Percentiles rank a stretch among this genome's conserved stretches.
Conservation (phyloP, 257 asterid genomes). For the Solanum pennellii region DNA sequence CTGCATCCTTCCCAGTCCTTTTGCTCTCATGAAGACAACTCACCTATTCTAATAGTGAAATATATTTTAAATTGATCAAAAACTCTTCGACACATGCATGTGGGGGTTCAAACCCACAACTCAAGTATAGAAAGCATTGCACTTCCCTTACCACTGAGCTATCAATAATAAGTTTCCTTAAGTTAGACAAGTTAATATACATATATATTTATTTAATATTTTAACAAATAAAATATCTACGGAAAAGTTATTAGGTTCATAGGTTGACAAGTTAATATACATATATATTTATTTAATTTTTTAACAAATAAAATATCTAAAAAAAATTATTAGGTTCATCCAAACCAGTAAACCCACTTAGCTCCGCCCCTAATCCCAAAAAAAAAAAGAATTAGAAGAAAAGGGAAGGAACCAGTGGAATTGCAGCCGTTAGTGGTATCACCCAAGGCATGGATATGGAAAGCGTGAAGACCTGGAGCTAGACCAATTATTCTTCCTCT, state of each 20-base stretch:
- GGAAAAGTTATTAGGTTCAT: neutral
- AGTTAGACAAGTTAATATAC: neutral
- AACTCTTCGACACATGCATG: neutral
- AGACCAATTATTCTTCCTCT: slow-evolving; percentile 60
- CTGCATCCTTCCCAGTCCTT: too few relatives aligned
- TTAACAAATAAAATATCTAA: neutral
- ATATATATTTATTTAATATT: too few relatives aligned
- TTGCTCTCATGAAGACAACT: neutral
- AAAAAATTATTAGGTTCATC: neutral
- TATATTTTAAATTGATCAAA: neutral
- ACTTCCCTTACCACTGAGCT: neutral
- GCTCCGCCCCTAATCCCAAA: neutral
- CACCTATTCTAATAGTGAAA: neutral
- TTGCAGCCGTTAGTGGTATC: slow-evolving; percentile 95
- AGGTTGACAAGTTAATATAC: neutral
- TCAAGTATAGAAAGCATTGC: too few relatives aligned
- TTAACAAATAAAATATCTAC: neutral
- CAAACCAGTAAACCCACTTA: neutral
- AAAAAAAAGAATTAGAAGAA: neutral
- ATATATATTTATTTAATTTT: too few relatives aligned
- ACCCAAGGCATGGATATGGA: slow-evolving; percentile 90
- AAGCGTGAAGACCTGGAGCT: slow-evolving; percentile 78
- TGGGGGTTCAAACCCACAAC: neutral
- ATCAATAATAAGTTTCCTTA: too few relatives aligned
- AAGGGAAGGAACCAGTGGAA: slow-evolving; percentile 53